Base-by-base conservation (phyloP, 169 alveolate species). In the Eimeria zaria region DNA sequence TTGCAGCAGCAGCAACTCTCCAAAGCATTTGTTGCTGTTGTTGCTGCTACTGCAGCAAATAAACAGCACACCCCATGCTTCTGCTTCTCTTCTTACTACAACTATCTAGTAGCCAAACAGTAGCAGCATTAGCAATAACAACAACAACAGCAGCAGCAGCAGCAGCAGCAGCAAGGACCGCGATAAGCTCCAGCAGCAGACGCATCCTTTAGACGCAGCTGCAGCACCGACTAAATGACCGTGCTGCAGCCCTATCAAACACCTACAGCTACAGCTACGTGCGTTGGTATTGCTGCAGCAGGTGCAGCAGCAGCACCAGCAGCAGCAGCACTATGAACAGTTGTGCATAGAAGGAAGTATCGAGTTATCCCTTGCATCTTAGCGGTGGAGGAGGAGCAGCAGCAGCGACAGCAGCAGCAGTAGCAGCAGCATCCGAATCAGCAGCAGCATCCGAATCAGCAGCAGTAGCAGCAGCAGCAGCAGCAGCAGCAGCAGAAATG, bases 331-430 rank as follows among this genome's bases (percentile, higher is more conserved):
- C 51, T 39, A 27, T 30, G 46, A 69, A 46, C 46, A 30, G 80
- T 12, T 39, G 46, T 46, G 22, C 51, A 69, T 69, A 69, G 41
- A 6, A 30, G 22, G 22, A 39, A 69, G 27, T 39, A 30, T 30
- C 44, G 46, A 69, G 24, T 33, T 7, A 30, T 30, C 22, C 24
- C 48, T 12, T 30, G 46, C 7, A 69, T 9, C 80, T 22, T n/a
- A 60, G 69, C 69, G 27, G 69, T 69, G 51, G 16, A 69, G 44
- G 48, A 69, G 80, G 48, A 12, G 46, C 80, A 46, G n/a, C n/a
- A n/a, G n/a, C n/a, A n/a, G n/a, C n/a, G 80, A 20, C 80, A 69
- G 27, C 44, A 36, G 80, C 80, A 69, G 80, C 80, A 69, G 48
- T 46, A 69, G 80, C 48, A 69, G 80, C 16, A 69, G 80, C 80